Evolutionary conservation across 1,284 basidiomycete species (phyloP).

Genomic region (Fomitopsis betulina): DNA sequence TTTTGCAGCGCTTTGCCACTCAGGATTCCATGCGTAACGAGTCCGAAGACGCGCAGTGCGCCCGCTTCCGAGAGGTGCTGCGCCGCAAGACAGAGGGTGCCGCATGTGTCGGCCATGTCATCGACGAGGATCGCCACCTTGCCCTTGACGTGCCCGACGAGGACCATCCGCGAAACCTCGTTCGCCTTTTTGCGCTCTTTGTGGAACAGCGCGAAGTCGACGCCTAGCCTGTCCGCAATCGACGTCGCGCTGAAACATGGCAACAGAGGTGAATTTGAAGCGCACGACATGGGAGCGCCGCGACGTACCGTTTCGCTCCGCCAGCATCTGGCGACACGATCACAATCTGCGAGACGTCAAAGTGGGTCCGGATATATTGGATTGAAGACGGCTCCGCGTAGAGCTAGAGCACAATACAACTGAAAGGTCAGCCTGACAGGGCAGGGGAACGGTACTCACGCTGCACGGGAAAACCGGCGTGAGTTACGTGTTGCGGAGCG

Average conservation of each 20-base stretch:
- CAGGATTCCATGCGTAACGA: constrained; percentile 98
- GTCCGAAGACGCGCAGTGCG: constrained; percentile 81
- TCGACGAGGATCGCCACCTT: constrained; percentile 98
- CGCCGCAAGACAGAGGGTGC: constrained; percentile 93
- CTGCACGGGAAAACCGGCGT: constrained; percentile 27
- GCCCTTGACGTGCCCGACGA: constrained; percentile 91
- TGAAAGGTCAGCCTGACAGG: constrained; percentile 19
- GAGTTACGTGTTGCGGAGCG: constrained; percentile 10
- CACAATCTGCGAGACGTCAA: constrained; percentile 84
- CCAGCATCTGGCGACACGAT: constrained; percentile 99
- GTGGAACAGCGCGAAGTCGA: constrained; percentile 99
- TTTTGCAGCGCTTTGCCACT: constrained; percentile 81
- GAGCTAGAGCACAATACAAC: constrained; percentile 48
- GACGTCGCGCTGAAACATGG: constrained; percentile 77
- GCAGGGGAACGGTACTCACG: constrained; percentile 37
- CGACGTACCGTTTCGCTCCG: constrained; percentile 87
- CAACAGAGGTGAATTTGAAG: constrained; percentile 3
- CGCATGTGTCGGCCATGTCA: constrained; percentile 99
- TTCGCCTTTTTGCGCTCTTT: constrained; percentile 99
- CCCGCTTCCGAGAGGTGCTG: constrained; percentile 89
- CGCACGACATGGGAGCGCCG: background rate
- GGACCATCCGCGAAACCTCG: constrained; percentile 97
- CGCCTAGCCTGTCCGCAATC: constrained; percentile 93
- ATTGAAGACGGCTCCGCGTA: constrained; percentile 98
- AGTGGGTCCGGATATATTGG: constrained; percentile 91